Evolutionary conservation across 2,329 filamentous ascomycete genomes (phyloP), one percentile per base, ranked within the genome.

Genomic region (Alternaria arborescens): DNA sequence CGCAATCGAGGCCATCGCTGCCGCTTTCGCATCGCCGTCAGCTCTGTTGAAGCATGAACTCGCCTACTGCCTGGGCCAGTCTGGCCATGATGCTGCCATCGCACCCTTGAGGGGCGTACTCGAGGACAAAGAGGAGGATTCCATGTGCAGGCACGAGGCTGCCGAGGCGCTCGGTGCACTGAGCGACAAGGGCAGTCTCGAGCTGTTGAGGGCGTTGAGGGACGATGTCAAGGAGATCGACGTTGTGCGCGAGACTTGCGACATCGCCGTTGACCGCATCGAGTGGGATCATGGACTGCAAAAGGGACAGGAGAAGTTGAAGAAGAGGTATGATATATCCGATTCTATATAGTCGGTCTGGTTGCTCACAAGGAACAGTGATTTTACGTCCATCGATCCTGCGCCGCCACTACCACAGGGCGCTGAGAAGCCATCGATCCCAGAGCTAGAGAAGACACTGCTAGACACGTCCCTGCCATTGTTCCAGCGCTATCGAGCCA

Each of bases 61-160:
- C 50, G 95, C 95, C 26, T 99, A 99, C 82, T 99, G 95, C 76
- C 86, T 99, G 3, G 95, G 95, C 8, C 95, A 99, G 81, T 94
- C 92, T 1, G 89, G 89, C 59, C 93, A 97, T 75, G 80, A 85
- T 52, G 89, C 89, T 46, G 91, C 94, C 0, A 87, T 93, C 10
- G 85, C 89, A 10, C 90, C 88, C 64, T 83, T 99, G 68, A 86
- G 89, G 59, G 80, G 84, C 12, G 92, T 96, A 14, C 83, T 98
- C 58, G 86, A 91, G 67, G 87, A 98, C 78, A 82, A 88, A 65
- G 77, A 87, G n/a, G 93, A 98, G 80, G 94, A 98, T 82, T 81
- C 91, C 38, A 99, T 99, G 94, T 96, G 93, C 79, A 87, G 95
- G 69, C 95, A 99, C 73, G 95, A 99, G 82, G 94, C 95, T 16